A percentile compares a stretch with the other conserved stretches of the same genome.
Evolutionary conservation across 176 grass and related monocot genomes (phyloP).

Genomic region (Ananas comosus): DNA sequence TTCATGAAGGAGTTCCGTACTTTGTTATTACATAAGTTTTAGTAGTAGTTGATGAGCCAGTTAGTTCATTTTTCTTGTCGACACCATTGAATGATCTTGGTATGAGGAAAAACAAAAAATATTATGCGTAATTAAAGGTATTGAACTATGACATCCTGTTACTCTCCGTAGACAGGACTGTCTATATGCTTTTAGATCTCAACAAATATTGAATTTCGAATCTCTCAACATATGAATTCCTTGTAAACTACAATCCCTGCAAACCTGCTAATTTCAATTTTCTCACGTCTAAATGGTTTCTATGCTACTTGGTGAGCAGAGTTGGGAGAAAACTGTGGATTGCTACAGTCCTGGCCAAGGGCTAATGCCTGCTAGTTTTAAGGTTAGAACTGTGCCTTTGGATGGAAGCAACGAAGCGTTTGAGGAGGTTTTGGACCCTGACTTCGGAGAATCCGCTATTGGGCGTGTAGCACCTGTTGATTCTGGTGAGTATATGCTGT

Average conservation of each 20-base stretch:
- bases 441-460: conserved; percentile 94
- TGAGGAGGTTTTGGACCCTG: conserved; percentile 95
- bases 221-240: background rate
- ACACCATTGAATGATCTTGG: background rate
- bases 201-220: background rate
- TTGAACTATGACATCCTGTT: background rate
- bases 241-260: background rate
- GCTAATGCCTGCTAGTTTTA: conserved; percentile 98
- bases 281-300: background rate
- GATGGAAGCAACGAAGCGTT: conserved; percentile 90
- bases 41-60: background rate
- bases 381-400: conserved; percentile 85
- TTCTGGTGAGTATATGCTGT: conserved; percentile 53
- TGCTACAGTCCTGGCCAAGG: conserved; percentile 91
- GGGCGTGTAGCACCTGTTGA: conserved; percentile 93
- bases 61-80: background rate
- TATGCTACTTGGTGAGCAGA: conserved; percentile 30
- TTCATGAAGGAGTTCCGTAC: too few relatives aligned
- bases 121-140: background rate
- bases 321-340: conserved; percentile 97
- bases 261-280: background rate
- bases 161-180: background rate
- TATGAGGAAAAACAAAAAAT: background rate
- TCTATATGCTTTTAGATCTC: background rate
- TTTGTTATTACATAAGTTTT: background rate